A percentile compares a stretch with the other conserved stretches of the same genome.
These are phyloP conservation scores for Auriculariales sp. DNA, from an alignment of 768 basidiomycete genomes.

Conservation along the genomic window DNA sequence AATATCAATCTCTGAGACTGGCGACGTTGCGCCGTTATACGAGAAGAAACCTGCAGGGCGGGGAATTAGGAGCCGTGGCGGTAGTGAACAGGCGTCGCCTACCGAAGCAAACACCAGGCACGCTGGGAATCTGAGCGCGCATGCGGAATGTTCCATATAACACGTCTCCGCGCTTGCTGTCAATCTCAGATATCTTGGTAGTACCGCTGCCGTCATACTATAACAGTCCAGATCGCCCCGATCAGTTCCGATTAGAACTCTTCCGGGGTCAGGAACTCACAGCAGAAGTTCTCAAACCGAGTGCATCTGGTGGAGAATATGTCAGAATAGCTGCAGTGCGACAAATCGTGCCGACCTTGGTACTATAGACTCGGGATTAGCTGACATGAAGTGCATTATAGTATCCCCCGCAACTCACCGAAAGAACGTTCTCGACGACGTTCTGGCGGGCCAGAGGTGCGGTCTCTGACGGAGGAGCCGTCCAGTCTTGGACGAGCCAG, in stretches of 20 bases:
- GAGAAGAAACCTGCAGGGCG: conserved; percentile 8
- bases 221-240: not conserved
- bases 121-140: conserved; percentile 7
- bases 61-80: not conserved
- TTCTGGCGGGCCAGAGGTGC: not conserved
- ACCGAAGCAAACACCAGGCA: conserved; percentile 7
- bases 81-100: not conserved
- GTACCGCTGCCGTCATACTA: conserved; percentile 7
- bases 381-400: not conserved
- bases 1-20: conserved; percentile 6
- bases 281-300: conserved; percentile 7
- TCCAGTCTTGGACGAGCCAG: conserved; percentile 1
- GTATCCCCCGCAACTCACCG: not conserved
- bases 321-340: not conserved
- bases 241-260: not conserved
- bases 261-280: not conserved
- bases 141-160: conserved; percentile 10
- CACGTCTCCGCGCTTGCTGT: conserved; percentile 3
- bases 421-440: not conserved
- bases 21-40: conserved; percentile 2
- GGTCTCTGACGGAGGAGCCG: not conserved
- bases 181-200: conserved; percentile 7
- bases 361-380: conserved; percentile 1
- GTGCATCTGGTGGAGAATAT: conserved; percentile 4
- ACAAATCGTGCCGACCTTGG: not conserved